phyloP scores from a whole-genome alignment of 2,329 filamentous ascomycete genomes.

The Alternaria sp. region DNA sequence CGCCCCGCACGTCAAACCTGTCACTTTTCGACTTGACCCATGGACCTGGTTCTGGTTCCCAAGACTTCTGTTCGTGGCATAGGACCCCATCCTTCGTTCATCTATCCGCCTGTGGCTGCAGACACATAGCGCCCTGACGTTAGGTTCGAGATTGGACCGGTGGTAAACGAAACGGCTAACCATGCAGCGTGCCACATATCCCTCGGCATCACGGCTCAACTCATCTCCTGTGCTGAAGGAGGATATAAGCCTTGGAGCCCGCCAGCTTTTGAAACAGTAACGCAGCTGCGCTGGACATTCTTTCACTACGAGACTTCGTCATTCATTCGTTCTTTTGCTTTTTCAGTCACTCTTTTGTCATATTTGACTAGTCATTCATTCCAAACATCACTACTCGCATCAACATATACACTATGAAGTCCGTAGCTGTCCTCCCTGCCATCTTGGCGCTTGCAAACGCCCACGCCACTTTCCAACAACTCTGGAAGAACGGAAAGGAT shows the following conservation, averaged over 20 bases:
- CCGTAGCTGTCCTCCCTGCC: constrained; percentile 37
- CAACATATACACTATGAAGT: constrained; percentile 32
- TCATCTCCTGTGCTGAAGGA: constrained; percentile 14
- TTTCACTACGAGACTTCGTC: constrained; percentile 33
- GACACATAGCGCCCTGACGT: constrained; percentile 31
- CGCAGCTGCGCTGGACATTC: constrained; percentile 47
- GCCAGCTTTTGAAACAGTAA: constrained; percentile 18
- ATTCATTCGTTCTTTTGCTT: constrained; percentile 22
- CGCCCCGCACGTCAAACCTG: constrained; percentile 12
- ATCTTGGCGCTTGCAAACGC: constrained; percentile 38
- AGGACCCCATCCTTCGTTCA: constrained; percentile 27
- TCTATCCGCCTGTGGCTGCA: constrained; percentile 32
- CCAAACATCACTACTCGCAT: constrained; percentile 15
- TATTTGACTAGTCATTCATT: constrained; percentile 28
- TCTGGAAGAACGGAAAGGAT: constrained; percentile 44
- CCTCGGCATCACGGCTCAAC: constrained; percentile 26
- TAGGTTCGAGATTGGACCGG: constrained; percentile 27
- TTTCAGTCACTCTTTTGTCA: constrained; percentile 38
- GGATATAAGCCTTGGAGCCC: constrained; percentile 33
- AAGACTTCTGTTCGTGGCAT: constrained; percentile 13
- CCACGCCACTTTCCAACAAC: constrained; percentile 43
- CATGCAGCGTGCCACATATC: constrained; percentile 27
- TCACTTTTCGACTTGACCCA: constrained; percentile 22
- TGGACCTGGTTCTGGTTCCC: constrained; percentile 14
- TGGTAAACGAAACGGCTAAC: constrained; percentile 40